These are phyloP conservation scores for Penicillium sclerotigenum DNA, from an alignment of 2,329 filamentous ascomycete species.

Conservation along the genomic window DNA sequence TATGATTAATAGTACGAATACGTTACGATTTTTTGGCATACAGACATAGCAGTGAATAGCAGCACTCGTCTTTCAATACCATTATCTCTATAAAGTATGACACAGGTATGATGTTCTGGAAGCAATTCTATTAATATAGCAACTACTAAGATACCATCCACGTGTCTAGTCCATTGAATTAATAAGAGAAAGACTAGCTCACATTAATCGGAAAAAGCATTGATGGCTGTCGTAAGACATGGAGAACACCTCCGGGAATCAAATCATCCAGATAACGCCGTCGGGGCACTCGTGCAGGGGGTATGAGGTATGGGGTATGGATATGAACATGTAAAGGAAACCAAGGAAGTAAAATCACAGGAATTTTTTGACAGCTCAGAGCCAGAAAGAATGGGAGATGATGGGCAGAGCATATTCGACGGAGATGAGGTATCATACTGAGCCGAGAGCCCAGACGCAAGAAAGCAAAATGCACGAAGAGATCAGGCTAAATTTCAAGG, in stretches of 20 bases:
- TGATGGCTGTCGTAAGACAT: constrained; percentile 21
- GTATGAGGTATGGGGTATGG: constrained; percentile 6
- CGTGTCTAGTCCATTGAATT: constrained; percentile 3
- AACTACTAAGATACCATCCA: background rate
- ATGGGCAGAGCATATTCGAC: constrained; percentile 15
- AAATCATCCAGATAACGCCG: constrained; percentile 23
- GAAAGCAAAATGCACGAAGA: constrained; percentile 16
- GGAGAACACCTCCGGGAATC: constrained; percentile 18
- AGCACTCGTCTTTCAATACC: background rate
- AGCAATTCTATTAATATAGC: background rate
- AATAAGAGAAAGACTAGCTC: constrained; percentile 5
- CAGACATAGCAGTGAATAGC: background rate
- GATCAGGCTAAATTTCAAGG: constrained; percentile 34
- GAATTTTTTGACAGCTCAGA: constrained; percentile 17
- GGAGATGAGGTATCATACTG: constrained; percentile 33
- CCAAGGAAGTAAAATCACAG: constrained; percentile 18
- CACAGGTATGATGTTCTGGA: background rate
- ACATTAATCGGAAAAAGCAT: constrained; percentile 16
- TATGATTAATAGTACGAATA: background rate
- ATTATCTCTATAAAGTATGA: background rate
- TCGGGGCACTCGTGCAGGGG: constrained; percentile 22
- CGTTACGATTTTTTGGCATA: background rate
- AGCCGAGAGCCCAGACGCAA: constrained; percentile 18
- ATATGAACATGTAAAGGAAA: constrained; percentile 16
- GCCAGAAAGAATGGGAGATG: constrained; percentile 12